These are phyloP conservation scores for Mycena rosella DNA, from an alignment of 768 basidiomycete genomes.

Conservation along the genomic window DNA sequence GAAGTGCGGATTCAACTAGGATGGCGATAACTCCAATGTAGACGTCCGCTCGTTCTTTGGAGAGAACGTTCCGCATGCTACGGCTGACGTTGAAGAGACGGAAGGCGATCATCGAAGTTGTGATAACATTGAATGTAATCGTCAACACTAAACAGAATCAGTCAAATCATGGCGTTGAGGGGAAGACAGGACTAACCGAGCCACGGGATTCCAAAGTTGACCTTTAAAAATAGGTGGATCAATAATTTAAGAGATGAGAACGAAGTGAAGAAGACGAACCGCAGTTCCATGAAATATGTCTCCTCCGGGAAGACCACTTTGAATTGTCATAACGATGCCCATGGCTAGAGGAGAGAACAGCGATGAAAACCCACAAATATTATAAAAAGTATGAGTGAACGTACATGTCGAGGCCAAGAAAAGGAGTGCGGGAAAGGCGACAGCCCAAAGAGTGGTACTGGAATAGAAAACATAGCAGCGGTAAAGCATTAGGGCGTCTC, in stretches of 20 bases:
- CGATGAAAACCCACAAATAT: not conserved
- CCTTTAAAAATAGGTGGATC: no score
- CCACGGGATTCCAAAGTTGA: no score
- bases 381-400: not conserved
- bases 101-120: constrained; percentile 44
- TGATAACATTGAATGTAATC: constrained; percentile 45
- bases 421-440: constrained; percentile 37
- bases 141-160: constrained; percentile 40
- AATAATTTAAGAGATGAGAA: no score
- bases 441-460: constrained; percentile 6
- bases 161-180: constrained; percentile 28
- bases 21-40: constrained; percentile 49
- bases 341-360: constrained; percentile 41
- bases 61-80: constrained; percentile 32
- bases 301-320: constrained; percentile 43
- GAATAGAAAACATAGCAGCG: constrained; percentile 50
- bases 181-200: constrained; percentile 32
- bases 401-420: constrained; percentile 36
- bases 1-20: constrained; percentile 48
- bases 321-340: constrained; percentile 43
- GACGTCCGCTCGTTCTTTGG: constrained; percentile 36
- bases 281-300: constrained; percentile 45
- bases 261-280: constrained; percentile 32
- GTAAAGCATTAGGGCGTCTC: constrained; percentile 54
- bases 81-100: constrained; percentile 44